Evolutionary conservation across 257 asterid species (phyloP).

Genomic region (Galeopsis tetrahit): DNA sequence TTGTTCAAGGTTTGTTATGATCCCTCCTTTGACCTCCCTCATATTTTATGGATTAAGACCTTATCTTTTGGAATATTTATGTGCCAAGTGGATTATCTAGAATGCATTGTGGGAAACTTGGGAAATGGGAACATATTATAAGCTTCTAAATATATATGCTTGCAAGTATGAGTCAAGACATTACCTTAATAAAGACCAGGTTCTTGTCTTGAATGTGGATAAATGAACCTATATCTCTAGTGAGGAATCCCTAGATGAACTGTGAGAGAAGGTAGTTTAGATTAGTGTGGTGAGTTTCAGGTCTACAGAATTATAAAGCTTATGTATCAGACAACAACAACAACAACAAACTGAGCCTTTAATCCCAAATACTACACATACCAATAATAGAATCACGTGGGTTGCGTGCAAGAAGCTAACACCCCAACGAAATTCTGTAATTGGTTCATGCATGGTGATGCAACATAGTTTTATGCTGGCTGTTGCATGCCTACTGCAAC

Average conservation of each 20-base stretch:
- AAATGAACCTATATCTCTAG: not conserved
- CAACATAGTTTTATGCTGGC: no score
- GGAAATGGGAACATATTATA: not conserved
- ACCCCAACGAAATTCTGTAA: no score
- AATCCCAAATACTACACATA: no score
- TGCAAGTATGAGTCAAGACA: not conserved
- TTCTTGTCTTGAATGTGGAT: not conserved
- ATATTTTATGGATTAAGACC: conserved; percentile 8
- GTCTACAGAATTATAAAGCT: no score
- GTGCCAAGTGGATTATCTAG: not conserved
- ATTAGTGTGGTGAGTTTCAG: not conserved
- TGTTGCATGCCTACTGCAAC: no score
- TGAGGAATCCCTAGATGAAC: not conserved
- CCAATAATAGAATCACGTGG: no score
- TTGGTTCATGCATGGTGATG: no score
- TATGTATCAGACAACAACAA: no score
- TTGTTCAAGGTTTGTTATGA: conserved; percentile 77
- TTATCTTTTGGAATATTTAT: not conserved
- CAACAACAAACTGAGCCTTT: no score
- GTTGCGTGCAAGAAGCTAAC: no score
- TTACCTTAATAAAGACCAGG: not conserved
- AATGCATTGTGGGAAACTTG: conserved; percentile 8
- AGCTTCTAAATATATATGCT: conserved; percentile 6
- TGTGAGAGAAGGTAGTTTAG: not conserved
- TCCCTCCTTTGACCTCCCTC: not conserved